Base-by-base conservation (phyloP, 2,329 filamentous ascomycete genomes). In the Fusarium subtropicale region DNA sequence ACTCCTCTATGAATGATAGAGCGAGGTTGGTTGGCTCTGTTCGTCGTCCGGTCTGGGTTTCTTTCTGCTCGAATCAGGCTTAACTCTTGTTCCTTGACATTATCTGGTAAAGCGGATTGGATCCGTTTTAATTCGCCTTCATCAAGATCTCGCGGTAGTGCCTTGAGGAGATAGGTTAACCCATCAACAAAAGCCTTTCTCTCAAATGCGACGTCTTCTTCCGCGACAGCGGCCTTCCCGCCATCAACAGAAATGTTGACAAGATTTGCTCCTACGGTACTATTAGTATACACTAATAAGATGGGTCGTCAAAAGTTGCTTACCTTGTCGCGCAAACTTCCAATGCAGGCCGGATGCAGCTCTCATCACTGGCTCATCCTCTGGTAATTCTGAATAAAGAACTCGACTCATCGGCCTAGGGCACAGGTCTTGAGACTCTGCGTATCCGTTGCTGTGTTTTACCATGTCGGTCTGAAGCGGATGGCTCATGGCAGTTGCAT, bases 161-260 rank as follows among this genome's bases (percentile, higher is more conserved):
- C 89, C 64, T 85, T 85, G n/a, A 92, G 81, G 26, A 92, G 81
- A 75, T 91, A 91, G 4, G 86, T 85, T 6, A 90, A 78, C 60
- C 87, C 85, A 70, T 91, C 87, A 50, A 92, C 78, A 76, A 91
- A 92, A 12, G 90, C 82, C 66, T 88, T 87, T 28, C 90, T 84
- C 52, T 87, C 85, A 61, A 79, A 79, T 1, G 69, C 64, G 8
- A 69, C 60, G 28, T 73, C 69, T 45, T 75, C 71, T 5, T 71
- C 71, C 11, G 69, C 67, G 8, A 65, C 52, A 24, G 74, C 71
- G 4, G 74, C 64, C 39, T 75, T 68, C 24, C 68, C 70, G n/a
- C 73, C 73, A 26, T 76, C 74, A 12, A 75, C 59, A 24, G 76
- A 76, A 20, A 76, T 74, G 9, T 67, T 72, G 39, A 77, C 59